Evolutionary conservation across 2,329 filamentous ascomycete species (phyloP).

Genomic region (Xylaria sp.): DNA sequence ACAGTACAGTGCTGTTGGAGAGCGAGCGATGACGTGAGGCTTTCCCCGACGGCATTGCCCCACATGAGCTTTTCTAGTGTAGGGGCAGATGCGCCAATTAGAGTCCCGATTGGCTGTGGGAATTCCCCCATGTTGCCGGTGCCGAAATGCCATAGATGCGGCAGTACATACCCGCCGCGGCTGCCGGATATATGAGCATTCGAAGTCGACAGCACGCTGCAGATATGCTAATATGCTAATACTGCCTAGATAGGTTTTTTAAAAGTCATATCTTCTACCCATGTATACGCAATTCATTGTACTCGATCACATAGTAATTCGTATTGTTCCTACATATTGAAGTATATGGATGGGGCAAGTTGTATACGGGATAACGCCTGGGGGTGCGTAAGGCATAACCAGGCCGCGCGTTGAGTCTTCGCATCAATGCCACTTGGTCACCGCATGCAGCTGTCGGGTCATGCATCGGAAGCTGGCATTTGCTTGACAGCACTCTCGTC

Average conservation of each 20-base stretch:
- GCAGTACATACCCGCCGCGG: background rate
- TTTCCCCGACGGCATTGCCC: background rate
- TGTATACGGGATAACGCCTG: background rate
- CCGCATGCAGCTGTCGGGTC: background rate
- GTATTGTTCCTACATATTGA: background rate
- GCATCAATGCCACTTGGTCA: background rate
- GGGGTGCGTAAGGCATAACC: too few species aligned
- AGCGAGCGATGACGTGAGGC: background rate
- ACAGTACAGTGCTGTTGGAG: background rate
- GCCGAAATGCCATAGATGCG: conserved; percentile 3
- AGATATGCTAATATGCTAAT: too few species aligned
- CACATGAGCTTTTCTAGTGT: background rate
- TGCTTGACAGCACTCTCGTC: background rate
- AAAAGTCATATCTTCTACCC: background rate
- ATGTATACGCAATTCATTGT: too few species aligned
- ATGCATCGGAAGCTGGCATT: background rate
- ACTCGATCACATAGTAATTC: too few species aligned
- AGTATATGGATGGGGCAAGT: background rate
- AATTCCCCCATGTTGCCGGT: conserved; percentile 1
- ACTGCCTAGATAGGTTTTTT: too few species aligned
- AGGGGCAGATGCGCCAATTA: background rate
- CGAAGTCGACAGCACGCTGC: too few species aligned
- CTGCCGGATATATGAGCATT: background rate
- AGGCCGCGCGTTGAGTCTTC: too few species aligned
- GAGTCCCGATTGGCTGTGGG: background rate